phyloP scores from a whole-genome alignment of 2,329 filamentous ascomycete species.

The Cladosporium austrohemisphaericum region DNA sequence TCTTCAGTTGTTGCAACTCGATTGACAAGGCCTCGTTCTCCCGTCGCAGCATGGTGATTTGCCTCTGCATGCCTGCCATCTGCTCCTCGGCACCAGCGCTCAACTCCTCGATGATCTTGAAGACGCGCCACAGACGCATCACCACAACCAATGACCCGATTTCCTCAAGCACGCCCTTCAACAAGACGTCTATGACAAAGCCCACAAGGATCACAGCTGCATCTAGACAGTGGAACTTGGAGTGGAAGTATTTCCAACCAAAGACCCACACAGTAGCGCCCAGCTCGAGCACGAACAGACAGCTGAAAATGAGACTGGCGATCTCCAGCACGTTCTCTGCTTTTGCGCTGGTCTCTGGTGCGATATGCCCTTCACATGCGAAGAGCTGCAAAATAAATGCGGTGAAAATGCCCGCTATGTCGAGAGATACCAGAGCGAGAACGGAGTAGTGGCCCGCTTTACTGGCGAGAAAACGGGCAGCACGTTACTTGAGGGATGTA shows the following conservation, averaged over 20 bases:
- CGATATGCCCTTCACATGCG: constrained; percentile 42
- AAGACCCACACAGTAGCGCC: constrained; percentile 58
- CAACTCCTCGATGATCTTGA: constrained; percentile 68
- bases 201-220: constrained; percentile 58
- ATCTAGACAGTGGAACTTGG: constrained; percentile 61
- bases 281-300: constrained; percentile 63
- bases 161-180: constrained; percentile 59
- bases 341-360: constrained; percentile 25
- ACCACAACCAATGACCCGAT: constrained; percentile 64
- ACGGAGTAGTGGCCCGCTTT: constrained; percentile 49
- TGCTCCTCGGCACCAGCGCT: constrained; percentile 60
- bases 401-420: constrained; percentile 51
- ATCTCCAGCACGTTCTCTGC: constrained; percentile 46
- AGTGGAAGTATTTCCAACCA: constrained; percentile 45
- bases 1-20: constrained; percentile 20
- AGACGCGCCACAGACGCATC: constrained; percentile 63
- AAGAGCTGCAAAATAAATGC: constrained; percentile 51
- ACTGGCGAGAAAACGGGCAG: constrained; percentile 40
- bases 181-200: constrained; percentile 60
- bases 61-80: constrained; percentile 54
- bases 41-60: constrained; percentile 51
- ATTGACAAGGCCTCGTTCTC: constrained; percentile 48
- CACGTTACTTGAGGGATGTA: background rate
- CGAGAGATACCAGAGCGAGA: constrained; percentile 47
- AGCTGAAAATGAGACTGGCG: constrained; percentile 58